These are phyloP conservation scores for Chloropicon primus DNA, from an alignment of 139 green algal genomes.

Conservation along the genomic window DNA sequence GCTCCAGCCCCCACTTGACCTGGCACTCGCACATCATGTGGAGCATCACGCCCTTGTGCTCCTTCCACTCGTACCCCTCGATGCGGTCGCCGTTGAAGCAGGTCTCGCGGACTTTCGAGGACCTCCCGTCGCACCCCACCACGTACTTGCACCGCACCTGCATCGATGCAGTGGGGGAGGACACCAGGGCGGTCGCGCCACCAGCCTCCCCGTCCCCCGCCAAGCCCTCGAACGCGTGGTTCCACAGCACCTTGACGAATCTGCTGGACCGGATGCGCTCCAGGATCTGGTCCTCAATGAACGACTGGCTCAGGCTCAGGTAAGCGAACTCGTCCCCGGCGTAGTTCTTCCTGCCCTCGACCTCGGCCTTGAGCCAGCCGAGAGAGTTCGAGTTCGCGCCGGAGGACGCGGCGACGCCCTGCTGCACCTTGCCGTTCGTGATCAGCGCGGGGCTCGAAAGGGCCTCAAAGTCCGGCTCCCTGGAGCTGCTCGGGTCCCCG, in stretches of 20 bases:
- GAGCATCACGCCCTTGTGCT: background rate
- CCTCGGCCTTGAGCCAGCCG: background rate
- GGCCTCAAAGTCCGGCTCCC: background rate
- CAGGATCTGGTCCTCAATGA: background rate
- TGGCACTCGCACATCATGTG: background rate
- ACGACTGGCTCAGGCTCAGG: background rate
- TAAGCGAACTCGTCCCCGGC: background rate
- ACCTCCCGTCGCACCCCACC: background rate
- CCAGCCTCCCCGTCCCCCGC: background rate
- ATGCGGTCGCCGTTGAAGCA: background rate
- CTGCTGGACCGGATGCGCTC: background rate
- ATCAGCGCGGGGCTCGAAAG: background rate
- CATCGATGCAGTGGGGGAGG: background rate
- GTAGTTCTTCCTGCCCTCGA: background rate
- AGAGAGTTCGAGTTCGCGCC: background rate
- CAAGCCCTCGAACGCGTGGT: background rate
- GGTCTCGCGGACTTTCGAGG: background rate
- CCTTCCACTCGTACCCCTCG: background rate
- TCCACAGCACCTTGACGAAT: background rate
- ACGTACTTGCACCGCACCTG: background rate
- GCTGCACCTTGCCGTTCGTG: background rate
- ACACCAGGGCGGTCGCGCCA: background rate
- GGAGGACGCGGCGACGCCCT: background rate
- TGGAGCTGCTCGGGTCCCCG: too few species aligned
- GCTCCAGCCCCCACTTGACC: background rate